Evolutionary conservation across 2,329 filamentous ascomycete species (phyloP).

Genomic region (Stemphylium lycopersici): DNA sequence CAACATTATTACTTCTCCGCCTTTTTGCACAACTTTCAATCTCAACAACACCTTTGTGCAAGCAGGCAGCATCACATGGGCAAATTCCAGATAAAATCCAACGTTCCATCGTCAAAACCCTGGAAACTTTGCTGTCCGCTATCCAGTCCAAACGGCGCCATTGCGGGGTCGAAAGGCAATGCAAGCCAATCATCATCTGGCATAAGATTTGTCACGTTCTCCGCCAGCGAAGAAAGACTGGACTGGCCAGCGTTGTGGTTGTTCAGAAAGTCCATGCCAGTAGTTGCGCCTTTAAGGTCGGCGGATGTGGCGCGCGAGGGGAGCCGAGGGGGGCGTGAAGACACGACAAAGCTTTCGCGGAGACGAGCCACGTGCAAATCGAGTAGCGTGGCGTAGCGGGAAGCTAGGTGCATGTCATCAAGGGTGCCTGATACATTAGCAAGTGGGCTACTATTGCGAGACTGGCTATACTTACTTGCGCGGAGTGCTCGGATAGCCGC

Average conservation of each 20-base stretch:
- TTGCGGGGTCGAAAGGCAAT: slow-evolving; percentile 48
- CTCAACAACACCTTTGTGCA: background rate
- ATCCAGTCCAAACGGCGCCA: slow-evolving; percentile 48
- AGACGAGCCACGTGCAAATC: slow-evolving; percentile 50
- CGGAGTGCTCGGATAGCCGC: slow-evolving; percentile 56
- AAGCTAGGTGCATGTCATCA: slow-evolving; percentile 60
- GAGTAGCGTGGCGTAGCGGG: slow-evolving; percentile 58
- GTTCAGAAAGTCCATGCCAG: slow-evolving; percentile 46
- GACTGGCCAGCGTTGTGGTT: slow-evolving; percentile 46
- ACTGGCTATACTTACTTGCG: slow-evolving; percentile 38
- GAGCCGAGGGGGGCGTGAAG: slow-evolving; percentile 44
- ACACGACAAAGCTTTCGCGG: slow-evolving; percentile 46
- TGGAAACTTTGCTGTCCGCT: slow-evolving; percentile 43
- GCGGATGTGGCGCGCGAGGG: slow-evolving; percentile 39
- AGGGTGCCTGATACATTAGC: slow-evolving; percentile 45
- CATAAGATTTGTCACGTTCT: slow-evolving; percentile 45
- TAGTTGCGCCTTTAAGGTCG: slow-evolving; percentile 36
- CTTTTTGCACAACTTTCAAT: background rate
- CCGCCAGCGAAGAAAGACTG: slow-evolving; percentile 42
- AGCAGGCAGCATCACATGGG: slow-evolving; percentile 30
- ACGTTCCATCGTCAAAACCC: slow-evolving; percentile 46
- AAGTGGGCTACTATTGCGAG: background rate
- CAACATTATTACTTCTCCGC: background rate
- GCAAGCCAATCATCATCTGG: slow-evolving; percentile 49
- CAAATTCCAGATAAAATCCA: slow-evolving; percentile 51